Evolutionary conservation across 352 stramenopile species (phyloP).

Genomic region (Globisporangium barbulae): DNA sequence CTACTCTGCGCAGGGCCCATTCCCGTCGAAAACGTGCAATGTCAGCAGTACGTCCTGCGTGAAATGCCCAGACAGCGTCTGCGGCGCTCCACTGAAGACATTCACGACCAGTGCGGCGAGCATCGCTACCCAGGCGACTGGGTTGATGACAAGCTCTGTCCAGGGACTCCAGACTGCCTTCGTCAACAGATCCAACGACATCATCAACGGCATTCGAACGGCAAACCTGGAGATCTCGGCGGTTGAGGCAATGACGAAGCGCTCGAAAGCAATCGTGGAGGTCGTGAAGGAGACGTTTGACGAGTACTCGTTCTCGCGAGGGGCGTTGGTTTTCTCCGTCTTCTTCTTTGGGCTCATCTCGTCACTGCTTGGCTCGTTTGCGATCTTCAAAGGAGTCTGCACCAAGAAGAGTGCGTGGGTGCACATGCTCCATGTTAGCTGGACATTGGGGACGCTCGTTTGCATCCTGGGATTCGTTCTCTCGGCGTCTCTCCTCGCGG

Average conservation of each 20-base stretch:
- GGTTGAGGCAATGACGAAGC: constrained; percentile 50
- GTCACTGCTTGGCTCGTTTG: constrained; percentile 59
- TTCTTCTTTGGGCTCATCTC: constrained; percentile 74
- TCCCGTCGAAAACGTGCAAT: constrained; percentile 49
- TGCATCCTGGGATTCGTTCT: constrained; percentile 81
- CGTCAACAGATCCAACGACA: constrained; percentile 31
- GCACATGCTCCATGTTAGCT: constrained; percentile 75
- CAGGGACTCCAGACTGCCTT: constrained; percentile 38
- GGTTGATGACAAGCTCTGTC: constrained; percentile 28
- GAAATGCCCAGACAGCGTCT: constrained; percentile 47
- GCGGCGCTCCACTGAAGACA: constrained; percentile 37
- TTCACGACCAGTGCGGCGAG: constrained; percentile 33
- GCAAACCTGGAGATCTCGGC: constrained; percentile 47
- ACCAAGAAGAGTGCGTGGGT: constrained; percentile 72
- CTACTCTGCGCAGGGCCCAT: constrained; percentile 52
- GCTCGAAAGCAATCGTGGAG: constrained; percentile 52
- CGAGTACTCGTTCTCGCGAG: constrained; percentile 73
- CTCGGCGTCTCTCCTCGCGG: constrained; percentile 62
- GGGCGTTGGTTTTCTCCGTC: constrained; percentile 68
- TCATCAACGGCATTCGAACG: constrained; percentile 39
- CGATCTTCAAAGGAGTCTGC: constrained; percentile 75
- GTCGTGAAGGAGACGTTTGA: constrained; percentile 68
- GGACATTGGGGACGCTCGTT: constrained; percentile 64
- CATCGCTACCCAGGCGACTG: constrained; percentile 21
- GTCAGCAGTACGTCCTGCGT: constrained; percentile 46